A percentile compares a stretch with the other conserved stretches of the same genome.
Evolutionary conservation across 495 filamentous ascomycete genomes (phyloP).

Genomic region (Xylaria bambusicola): DNA sequence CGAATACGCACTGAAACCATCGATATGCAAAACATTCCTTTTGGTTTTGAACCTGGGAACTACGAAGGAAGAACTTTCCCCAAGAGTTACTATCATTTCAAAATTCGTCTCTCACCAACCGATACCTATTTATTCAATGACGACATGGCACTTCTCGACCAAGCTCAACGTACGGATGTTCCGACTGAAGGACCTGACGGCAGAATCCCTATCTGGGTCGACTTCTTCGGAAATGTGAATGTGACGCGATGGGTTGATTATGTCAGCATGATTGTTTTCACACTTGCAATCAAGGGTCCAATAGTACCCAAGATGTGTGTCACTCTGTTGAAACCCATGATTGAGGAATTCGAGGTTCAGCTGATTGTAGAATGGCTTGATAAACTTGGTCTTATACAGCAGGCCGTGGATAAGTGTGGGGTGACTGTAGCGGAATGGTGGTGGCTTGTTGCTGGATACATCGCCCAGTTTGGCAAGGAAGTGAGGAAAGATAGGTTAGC

Average conservation of each 20-base stretch:
- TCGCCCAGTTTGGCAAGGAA: slow-evolving; percentile 15
- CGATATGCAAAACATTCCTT: slow-evolving; percentile 65
- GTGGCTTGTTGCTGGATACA: slow-evolving; percentile 55
- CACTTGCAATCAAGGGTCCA: slow-evolving; percentile 62
- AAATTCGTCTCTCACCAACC: slow-evolving; percentile 60
- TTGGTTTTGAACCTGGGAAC: slow-evolving; percentile 69
- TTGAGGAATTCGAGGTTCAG: slow-evolving; percentile 70
- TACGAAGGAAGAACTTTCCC: slow-evolving; percentile 74
- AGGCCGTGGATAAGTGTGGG: slow-evolving; percentile 38
- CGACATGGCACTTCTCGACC: slow-evolving; percentile 44
- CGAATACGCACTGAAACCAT: slow-evolving; percentile 57
- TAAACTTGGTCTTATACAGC: slow-evolving; percentile 46
- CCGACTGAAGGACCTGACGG: slow-evolving; percentile 34
- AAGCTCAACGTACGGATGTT: slow-evolving; percentile 33
- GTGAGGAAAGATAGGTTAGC: neutral
- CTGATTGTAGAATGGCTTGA: slow-evolving; percentile 66
- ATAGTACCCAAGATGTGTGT: slow-evolving; percentile 54
- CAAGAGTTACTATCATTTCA: slow-evolving; percentile 61
- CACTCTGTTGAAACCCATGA: slow-evolving; percentile 57
- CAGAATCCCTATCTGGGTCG: slow-evolving; percentile 75
- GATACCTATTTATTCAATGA: slow-evolving; percentile 62
- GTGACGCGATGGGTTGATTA: slow-evolving; percentile 64
- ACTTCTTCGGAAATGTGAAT: slow-evolving; percentile 68
- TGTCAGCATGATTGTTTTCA: slow-evolving; percentile 58
- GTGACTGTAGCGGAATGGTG: slow-evolving; percentile 67